Evolutionary conservation across 1,139 yeast genomes (phyloP).

Genomic region (Nakaseomyces kungkrabaensis): DNA sequence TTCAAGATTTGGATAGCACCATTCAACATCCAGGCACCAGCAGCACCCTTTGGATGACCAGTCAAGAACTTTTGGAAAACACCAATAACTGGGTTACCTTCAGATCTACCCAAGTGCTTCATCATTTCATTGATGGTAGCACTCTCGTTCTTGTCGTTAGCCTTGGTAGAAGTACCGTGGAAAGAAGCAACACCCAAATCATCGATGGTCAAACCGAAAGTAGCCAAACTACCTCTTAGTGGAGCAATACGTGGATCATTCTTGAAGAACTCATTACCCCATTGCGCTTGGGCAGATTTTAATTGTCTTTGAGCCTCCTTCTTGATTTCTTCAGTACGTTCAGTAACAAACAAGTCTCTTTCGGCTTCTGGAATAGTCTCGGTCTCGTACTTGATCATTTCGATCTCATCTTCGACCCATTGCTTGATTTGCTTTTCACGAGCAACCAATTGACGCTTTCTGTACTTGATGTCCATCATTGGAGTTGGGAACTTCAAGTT

Average conservation of each 20-base stretch:
- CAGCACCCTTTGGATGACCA: constrained; percentile 99
- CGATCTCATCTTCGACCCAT: constrained; percentile 80
- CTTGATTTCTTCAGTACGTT: constrained; percentile 79
- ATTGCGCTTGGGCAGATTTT: constrained; percentile 80
- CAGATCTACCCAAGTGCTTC: constrained; percentile 88
- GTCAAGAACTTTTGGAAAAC: constrained; percentile 98
- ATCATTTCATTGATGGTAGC: constrained; percentile 86
- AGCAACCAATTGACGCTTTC: constrained; percentile 79
- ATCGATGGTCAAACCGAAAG: constrained; percentile 85
- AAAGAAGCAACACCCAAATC: constrained; percentile 96
- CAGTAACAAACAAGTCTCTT: constrained; percentile 49
- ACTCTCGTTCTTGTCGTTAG: constrained; percentile 96
- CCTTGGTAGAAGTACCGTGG: constrained; percentile 98
- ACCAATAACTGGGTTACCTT: constrained; percentile 96
- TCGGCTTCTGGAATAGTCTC: constrained; percentile 43
- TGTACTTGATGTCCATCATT: constrained; percentile 81
- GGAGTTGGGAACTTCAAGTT: constrained; percentile 73
- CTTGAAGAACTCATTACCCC: constrained; percentile 93
- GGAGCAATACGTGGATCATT: constrained; percentile 93
- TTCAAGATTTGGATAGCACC: constrained; percentile 93
- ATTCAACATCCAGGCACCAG: constrained; percentile 99
- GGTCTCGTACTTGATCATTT: constrained; percentile 61
- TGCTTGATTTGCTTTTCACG: constrained; percentile 69
- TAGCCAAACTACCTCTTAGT: constrained; percentile 90
- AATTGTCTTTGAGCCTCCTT: constrained; percentile 81